Conservation (phyloP, 768 basidiomycete genomes). For the Melanogaster broomeanus region DNA sequence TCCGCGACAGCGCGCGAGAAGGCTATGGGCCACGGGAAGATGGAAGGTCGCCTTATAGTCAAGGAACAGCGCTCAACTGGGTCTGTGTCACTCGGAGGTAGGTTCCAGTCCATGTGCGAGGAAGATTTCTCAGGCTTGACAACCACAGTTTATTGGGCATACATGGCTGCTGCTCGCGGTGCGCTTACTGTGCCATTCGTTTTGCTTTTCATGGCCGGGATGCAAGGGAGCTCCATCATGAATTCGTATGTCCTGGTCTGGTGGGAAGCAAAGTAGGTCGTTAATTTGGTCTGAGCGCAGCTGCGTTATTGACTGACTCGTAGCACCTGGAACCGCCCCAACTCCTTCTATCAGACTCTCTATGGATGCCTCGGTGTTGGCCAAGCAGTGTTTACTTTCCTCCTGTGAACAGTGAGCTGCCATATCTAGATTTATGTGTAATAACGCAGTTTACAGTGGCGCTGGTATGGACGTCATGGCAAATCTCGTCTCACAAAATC, state of each 20-base stretch:
- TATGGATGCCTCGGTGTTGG: constrained; percentile 64
- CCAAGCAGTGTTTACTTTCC: constrained; percentile 59
- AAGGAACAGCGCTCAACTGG: constrained; percentile 69
- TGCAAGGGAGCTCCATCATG: constrained; percentile 63
- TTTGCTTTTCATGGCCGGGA: constrained; percentile 48
- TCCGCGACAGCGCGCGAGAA: constrained; percentile 33
- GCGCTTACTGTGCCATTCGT: constrained; percentile 52
- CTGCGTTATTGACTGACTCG: background rate
- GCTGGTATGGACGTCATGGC: constrained; percentile 56
- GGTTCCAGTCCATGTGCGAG: background rate
- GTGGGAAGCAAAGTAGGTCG: constrained; percentile 64
- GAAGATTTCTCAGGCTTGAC: background rate
- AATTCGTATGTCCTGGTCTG: constrained; percentile 71
- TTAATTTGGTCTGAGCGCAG: background rate
- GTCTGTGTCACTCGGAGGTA: constrained; percentile 53
- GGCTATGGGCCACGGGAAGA: constrained; percentile 58
- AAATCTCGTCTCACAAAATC: constrained; percentile 58
- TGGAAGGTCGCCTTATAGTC: constrained; percentile 66
- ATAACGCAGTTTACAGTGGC: constrained; percentile 39
- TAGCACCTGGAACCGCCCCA: constrained; percentile 48
- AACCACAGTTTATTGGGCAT: constrained; percentile 56
- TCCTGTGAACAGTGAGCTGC: constrained; percentile 37
- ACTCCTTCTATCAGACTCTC: constrained; percentile 63
- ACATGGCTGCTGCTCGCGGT: constrained; percentile 57
- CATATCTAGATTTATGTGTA: background rate